phyloP scores from a whole-genome alignment of 352 stramenopile genomes.

The Globisporangium paroecandrum region DNA sequence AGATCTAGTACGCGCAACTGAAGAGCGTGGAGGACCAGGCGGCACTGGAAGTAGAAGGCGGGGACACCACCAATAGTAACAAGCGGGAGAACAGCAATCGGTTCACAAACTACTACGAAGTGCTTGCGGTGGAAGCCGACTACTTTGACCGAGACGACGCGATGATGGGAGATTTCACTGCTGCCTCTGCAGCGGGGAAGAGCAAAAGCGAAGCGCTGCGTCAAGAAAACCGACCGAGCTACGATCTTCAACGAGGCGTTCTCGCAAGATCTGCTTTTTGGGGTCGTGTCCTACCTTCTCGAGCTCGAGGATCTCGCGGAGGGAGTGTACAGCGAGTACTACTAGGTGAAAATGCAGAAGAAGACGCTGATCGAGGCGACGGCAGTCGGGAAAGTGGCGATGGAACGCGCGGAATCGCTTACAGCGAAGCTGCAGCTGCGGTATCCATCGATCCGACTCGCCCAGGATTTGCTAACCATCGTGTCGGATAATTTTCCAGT shows the following conservation, averaged over 20 bases:
- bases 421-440: conserved; percentile 18
- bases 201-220: neutral
- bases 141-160: conserved; percentile 14
- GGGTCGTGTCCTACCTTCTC: conserved; percentile 27
- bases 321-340: conserved; percentile 25
- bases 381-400: conserved; percentile 28
- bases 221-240: conserved; percentile 5
- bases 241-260: conserved; percentile 24
- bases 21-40: neutral
- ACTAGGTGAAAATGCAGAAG: conserved; percentile 29
- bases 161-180: neutral
- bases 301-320: conserved; percentile 25
- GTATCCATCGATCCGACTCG: conserved; percentile 21
- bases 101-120: conserved; percentile 26
- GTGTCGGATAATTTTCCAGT: conserved; percentile 6
- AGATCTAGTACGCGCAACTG: conserved; percentile 5
- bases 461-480: conserved; percentile 21
- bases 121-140: conserved; percentile 21
- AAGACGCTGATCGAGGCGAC: conserved; percentile 38
- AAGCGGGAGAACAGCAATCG: neutral
- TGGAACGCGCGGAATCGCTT: conserved; percentile 16
- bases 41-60: neutral
- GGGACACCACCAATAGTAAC: neutral
- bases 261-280: conserved; percentile 23
- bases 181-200: neutral